Evolutionary conservation across 2,329 filamentous ascomycete species (phyloP), one percentile per base, ranked within the genome.

Genomic region (Fusarium sacchari): DNA sequence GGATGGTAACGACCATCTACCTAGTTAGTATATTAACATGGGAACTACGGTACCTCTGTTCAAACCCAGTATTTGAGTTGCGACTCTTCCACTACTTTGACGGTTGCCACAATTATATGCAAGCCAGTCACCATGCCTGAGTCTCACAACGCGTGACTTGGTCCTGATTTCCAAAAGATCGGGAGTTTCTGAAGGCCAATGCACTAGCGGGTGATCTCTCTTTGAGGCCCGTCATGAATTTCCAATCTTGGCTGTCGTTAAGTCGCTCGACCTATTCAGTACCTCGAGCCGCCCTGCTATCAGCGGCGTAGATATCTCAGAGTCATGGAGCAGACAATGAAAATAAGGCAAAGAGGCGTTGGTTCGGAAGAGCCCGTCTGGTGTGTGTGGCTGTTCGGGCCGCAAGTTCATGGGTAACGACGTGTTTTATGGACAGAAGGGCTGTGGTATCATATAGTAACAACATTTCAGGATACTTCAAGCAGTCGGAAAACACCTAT

Each of bases 191-290:
- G 14, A 24, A 43, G 22, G 10, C 56, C 59, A 74, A 72, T 74
- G 26, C 32, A n/a, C 50, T 39, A 34, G 40, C n/a, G 40, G 28
- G 36, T 22, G 37, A 44, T 47, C 55, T 43, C 47, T 64, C 36
- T 58, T 72, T 74, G 71, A 73, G 71, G 63, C 71, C 71, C 43
- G 47, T 60, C 71, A 62, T 58, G 32, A 42, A 49, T 58, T 64
- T 59, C 46, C 56, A 47, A 49, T 50, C 52, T 49, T 62, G 55
- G 57, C 44, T 46, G 22, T 44, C n/a, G 8, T 24, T 17, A 53
- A 55, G 30, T 52, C 43, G 52, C n/a, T 60, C 58, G 52, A 30
- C 39, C 53, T 55, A 64, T 71, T 59, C 53, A 34, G 53, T 22
- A 53, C 49, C 37, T 62, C 26, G 37, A 50, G 42, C 40, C 56